Evolutionary conservation across 257 asterid species (phyloP).

Genomic region (Coffea canephora): DNA sequence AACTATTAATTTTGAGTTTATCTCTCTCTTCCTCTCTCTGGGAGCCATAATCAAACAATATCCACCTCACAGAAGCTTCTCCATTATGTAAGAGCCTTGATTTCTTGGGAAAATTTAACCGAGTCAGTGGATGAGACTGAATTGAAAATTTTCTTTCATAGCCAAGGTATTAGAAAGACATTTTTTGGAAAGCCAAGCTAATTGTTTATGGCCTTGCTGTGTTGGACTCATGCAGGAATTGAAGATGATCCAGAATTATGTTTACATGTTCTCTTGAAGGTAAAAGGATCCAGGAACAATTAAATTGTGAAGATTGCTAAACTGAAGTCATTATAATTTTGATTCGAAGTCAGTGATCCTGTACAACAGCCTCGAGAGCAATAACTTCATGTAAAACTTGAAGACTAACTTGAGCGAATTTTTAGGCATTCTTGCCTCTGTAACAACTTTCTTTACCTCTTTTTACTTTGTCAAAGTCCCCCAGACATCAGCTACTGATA

Average conservation of each 20-base stretch:
- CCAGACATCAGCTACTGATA: neutral
- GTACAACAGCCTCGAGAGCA: neutral
- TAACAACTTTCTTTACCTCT: neutral
- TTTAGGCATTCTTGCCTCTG: neutral
- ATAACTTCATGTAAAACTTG: neutral
- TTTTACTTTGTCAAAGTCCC: neutral
- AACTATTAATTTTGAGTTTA: neutral
- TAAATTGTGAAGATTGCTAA: neutral
- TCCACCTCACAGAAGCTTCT: neutral
- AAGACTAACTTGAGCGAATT: neutral
- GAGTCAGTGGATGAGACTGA: neutral
- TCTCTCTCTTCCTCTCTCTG: neutral
- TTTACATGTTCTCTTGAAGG: slow-evolving; percentile 1
- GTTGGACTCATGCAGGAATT: slow-evolving; percentile 4
- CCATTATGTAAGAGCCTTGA: neutral
- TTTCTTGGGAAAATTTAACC: neutral
- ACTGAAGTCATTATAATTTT: neutral
- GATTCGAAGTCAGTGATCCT: neutral
- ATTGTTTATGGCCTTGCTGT: neutral
- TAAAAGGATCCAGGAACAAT: neutral
- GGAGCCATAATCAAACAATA: neutral
- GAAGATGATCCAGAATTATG: slow-evolving; percentile 4
- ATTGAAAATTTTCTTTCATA: neutral
- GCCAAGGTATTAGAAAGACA: neutral
- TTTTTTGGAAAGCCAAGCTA: neutral